Evolutionary conservation across 108 stramenopile genomes (phyloP).

Genomic region (Cylindrotheca fusiformis): DNA sequence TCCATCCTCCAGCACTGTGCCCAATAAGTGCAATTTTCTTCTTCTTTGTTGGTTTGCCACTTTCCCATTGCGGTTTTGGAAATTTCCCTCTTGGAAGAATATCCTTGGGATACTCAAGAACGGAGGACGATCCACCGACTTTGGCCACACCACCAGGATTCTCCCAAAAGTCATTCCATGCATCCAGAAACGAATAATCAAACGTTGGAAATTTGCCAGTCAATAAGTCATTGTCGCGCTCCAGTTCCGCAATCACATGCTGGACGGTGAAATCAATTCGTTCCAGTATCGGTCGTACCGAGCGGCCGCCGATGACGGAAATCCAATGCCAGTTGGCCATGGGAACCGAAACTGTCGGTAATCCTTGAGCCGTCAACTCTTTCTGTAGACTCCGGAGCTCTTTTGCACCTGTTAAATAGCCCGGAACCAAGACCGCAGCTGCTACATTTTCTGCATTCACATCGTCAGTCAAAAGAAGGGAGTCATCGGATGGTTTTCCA

Average conservation of each 20-base stretch:
- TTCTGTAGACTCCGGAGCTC: slow-evolving; percentile 48
- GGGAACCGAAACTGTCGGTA: slow-evolving; percentile 62
- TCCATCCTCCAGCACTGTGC: slow-evolving; percentile 65
- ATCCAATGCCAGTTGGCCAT: slow-evolving; percentile 80
- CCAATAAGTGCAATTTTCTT: slow-evolving; percentile 28
- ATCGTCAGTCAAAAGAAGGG: no score
- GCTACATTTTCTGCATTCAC: slow-evolving; percentile 9
- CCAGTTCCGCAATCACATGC: slow-evolving; percentile 48
- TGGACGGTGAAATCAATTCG: slow-evolving; percentile 64
- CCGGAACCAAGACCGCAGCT: slow-evolving; percentile 73
- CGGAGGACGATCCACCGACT: slow-evolving; percentile 62
- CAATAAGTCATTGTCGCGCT: slow-evolving; percentile 19
- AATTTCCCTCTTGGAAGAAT: slow-evolving; percentile 56
- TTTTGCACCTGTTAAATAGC: slow-evolving; percentile 65
- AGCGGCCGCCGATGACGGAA: slow-evolving; percentile 65
- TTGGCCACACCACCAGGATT: slow-evolving; percentile 65
- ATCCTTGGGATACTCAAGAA: slow-evolving; percentile 58
- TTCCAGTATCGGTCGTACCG: slow-evolving; percentile 65
- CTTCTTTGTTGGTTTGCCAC: slow-evolving; percentile 26
- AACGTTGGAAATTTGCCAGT: slow-evolving; percentile 28
- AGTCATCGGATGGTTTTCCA: no score
- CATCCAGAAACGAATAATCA: slow-evolving; percentile 52
- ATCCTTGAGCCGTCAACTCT: slow-evolving; percentile 41
- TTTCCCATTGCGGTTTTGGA: slow-evolving; percentile 13
- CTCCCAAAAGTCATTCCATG: slow-evolving; percentile 48